Evolutionary conservation across 495 filamentous ascomycete species (phyloP), one percentile per base, ranked within the genome.

Genomic region (Aspergillus cristatus): DNA sequence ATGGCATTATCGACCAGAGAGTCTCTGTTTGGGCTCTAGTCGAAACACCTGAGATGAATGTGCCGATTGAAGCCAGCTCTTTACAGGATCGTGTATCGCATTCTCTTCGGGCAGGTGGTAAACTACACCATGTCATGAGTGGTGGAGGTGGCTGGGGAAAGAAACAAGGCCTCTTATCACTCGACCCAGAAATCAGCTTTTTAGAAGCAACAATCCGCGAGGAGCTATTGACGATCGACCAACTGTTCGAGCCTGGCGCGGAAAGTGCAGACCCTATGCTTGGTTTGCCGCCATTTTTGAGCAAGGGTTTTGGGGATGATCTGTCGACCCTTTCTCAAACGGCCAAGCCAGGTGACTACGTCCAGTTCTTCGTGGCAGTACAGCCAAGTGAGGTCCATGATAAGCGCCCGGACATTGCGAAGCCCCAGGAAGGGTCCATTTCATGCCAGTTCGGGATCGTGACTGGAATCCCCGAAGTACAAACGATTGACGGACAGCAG

Each of bases 101-200:
- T 14, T 49, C 49, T 7, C 40, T 70, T 14, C 33, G 29, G 5
- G 47, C 49, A 6, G 77, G 79, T 12, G 68, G 71, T 35, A 75
- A 66, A 40, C 41, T 84, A 12, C 74, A 79, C 45, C 80, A 70
- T 50, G 76, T 86, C 28, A 76, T 91, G 38, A 91, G 85, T 54
- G 88, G 88, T 14, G 88, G 88, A 43, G 88, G 88, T 35, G 88
- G 88, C 32, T 95, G 88, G 88, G 88, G 88, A 4, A 65, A 75
- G 43, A 95, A 93, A 55, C 76, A 79, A 38, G 88, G 88, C 3
- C 68, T 95, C 10, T 63, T 94, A 5, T 87, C 86, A 6, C 65
- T 95, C 0, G 86, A 93, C 51, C 85, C 86, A 14, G 74, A 86
- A 45, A 68, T 64, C 12, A 62, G 48, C 14, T 68, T 67, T 32